Evolutionary conservation across 2,329 filamentous ascomycete genomes (phyloP).

Genomic region (Samsoniella hepiali): DNA sequence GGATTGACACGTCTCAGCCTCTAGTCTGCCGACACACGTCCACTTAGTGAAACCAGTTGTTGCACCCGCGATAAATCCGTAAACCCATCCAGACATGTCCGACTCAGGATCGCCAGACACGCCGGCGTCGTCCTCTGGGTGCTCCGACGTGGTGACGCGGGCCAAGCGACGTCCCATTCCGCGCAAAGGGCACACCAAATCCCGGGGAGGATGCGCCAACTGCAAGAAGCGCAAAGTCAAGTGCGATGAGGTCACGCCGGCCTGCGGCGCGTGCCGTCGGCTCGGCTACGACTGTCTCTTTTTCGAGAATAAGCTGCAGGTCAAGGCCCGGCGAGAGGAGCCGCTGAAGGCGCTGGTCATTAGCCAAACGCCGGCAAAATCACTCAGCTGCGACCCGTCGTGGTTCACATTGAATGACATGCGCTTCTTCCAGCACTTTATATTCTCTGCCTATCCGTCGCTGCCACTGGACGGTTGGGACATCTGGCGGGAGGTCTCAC

Average conservation of each 20-base stretch:
- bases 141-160: conserved; percentile 1
- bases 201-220: conserved; percentile 31
- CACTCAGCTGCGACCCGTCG: conserved; percentile 23
- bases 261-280: conserved; percentile 36
- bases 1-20: background rate
- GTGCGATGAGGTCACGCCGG: conserved; percentile 36
- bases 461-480: conserved; percentile 35
- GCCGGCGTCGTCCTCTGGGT: conserved; percentile 6
- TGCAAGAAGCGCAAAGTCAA: conserved; percentile 44
- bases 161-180: conserved; percentile 31
- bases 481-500: conserved; percentile 37
- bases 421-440: conserved; percentile 52
- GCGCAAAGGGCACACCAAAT: conserved; percentile 35
- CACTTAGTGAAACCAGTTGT: background rate
- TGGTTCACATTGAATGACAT: conserved; percentile 44
- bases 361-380: background rate
- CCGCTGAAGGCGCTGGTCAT: conserved; percentile 3
- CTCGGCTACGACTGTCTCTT: conserved; percentile 38
- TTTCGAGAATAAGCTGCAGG: conserved; percentile 13
- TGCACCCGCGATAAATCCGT: background rate
- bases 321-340: background rate
- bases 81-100: background rate
- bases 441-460: conserved; percentile 43
- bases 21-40: background rate
- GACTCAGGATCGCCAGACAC: conserved; percentile 4